A percentile compares a stretch with the other conserved stretches of the same genome.
Evolutionary conservation across 352 stramenopile genomes (phyloP).

Genomic region (Phytophthora pinifolia): DNA sequence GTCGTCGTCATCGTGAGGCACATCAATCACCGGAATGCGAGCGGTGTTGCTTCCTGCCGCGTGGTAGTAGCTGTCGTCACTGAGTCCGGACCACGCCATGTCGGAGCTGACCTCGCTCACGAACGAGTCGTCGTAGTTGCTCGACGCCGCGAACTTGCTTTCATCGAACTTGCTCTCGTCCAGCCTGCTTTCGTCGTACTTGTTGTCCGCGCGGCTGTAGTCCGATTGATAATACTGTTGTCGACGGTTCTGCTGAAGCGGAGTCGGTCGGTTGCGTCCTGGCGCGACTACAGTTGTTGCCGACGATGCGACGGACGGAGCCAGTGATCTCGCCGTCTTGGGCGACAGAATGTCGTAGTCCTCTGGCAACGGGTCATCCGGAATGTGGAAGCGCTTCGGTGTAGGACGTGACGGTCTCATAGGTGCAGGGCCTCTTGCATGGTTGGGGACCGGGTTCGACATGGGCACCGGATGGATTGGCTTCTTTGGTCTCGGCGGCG

Average conservation of each 20-base stretch:
- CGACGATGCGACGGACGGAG: conserved; percentile 30
- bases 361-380: conserved; percentile 10
- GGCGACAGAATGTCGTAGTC: conserved; percentile 33
- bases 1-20: conserved; percentile 23
- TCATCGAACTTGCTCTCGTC: conserved; percentile 18
- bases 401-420: conserved; percentile 9
- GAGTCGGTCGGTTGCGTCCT: conserved; percentile 34
- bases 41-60: conserved; percentile 24
- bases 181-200: conserved; percentile 24
- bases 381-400: conserved; percentile 20
- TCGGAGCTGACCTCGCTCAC: conserved; percentile 30
- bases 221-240: conserved; percentile 27
- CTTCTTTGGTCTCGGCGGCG: conserved; percentile 25
- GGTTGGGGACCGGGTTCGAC: conserved; percentile 22
- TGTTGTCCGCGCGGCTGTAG: conserved; percentile 15
- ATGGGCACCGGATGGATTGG: conserved; percentile 26
- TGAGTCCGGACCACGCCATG: conserved; percentile 32
- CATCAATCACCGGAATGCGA: conserved; percentile 32
- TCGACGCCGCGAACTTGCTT: conserved; percentile 14
- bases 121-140: conserved; percentile 31
- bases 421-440: conserved; percentile 13
- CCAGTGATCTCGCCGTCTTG: conserved; percentile 30
- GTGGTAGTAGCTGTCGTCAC: conserved; percentile 36
- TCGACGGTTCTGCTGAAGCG: conserved; percentile 28
- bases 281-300: conserved; percentile 27